These are phyloP conservation scores for Stereocaulon alpinum DNA, from an alignment of 495 filamentous ascomycete species.

Conservation along the genomic window DNA sequence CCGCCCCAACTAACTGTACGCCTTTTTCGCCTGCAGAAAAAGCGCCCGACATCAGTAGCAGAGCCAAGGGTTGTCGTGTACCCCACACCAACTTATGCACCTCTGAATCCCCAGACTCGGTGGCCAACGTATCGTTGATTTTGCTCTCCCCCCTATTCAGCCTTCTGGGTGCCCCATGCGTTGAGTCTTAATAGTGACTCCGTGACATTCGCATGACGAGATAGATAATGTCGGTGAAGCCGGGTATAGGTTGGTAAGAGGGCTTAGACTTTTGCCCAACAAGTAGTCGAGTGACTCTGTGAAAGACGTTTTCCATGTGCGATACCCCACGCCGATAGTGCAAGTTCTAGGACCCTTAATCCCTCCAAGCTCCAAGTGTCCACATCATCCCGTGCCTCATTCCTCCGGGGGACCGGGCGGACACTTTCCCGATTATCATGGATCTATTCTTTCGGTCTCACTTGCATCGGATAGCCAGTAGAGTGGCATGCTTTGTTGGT, in stretches of 20 bases:
- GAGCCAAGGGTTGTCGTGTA: not conserved
- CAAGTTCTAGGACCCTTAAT: not conserved
- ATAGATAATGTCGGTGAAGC: not conserved
- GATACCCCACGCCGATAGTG: constrained; percentile 3
- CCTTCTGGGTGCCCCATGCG: not conserved
- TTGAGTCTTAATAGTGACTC: not conserved
- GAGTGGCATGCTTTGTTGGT: not conserved
- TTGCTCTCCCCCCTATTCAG: not conserved
- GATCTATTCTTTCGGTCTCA: constrained; percentile 6
- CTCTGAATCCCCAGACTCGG: constrained; percentile 1
- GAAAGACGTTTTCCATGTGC: not conserved
- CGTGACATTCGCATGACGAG: not conserved
- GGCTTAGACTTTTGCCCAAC: not conserved
- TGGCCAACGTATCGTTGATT: constrained; percentile 1
- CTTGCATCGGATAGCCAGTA: constrained; percentile 7
- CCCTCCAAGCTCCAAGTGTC: too few relatives aligned
- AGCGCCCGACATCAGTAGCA: constrained; percentile 9
- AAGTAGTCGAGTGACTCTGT: not conserved
- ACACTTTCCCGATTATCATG: not conserved
- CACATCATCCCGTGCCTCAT: constrained; percentile 3
- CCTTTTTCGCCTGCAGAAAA: constrained; percentile 9
- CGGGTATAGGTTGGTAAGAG: not conserved
- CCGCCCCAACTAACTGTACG: not conserved
- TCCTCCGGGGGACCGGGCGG: not conserved
- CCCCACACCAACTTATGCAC: constrained; percentile 12